Percentiles rank a stretch among this genome's conserved stretches.
These are phyloP conservation scores for grape (Vitis vinifera) DNA, from an alignment of 164 flowering plant species.

Conservation along the genomic window DNA sequence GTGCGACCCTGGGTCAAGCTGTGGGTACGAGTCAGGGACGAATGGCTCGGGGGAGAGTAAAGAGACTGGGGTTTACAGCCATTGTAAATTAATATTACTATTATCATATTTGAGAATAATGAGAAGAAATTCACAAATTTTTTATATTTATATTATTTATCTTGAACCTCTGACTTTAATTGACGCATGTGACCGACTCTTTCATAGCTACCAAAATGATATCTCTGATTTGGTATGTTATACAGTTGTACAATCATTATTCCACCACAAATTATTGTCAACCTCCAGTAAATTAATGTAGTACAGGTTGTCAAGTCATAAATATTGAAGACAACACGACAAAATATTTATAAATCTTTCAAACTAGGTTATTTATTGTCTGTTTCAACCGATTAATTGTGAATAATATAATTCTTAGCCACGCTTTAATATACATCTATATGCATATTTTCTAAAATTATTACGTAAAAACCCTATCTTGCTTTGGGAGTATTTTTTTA, in stretches of 20 bases:
- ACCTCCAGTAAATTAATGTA: too few species aligned
- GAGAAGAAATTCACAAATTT: not conserved
- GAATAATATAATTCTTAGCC: too few species aligned
- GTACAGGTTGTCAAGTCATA: too few species aligned
- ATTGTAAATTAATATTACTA: slow-evolving; percentile 6
- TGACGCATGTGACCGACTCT: not conserved
- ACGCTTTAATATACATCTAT: too few species aligned
- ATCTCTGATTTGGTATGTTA: not conserved
- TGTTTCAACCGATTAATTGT: too few species aligned
- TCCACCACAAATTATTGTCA: too few species aligned
- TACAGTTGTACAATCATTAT: not conserved
- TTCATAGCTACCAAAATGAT: not conserved
- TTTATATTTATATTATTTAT: not conserved
- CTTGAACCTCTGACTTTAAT: not conserved
- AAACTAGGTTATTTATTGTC: too few species aligned
- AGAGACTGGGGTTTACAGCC: not conserved
- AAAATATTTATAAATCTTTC: too few species aligned
- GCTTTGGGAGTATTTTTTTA: too few species aligned
- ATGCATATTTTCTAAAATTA: too few species aligned
- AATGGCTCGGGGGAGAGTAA: slow-evolving; percentile 10
- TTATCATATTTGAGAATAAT: slow-evolving; percentile 7
- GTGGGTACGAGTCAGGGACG: slow-evolving; percentile 8
- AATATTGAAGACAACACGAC: too few species aligned
- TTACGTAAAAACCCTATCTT: too few species aligned
- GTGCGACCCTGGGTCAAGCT: slow-evolving; percentile 4